Base-by-base conservation (phyloP, 1,139 yeast genomes). In the Debaryomyces coudertii region DNA sequence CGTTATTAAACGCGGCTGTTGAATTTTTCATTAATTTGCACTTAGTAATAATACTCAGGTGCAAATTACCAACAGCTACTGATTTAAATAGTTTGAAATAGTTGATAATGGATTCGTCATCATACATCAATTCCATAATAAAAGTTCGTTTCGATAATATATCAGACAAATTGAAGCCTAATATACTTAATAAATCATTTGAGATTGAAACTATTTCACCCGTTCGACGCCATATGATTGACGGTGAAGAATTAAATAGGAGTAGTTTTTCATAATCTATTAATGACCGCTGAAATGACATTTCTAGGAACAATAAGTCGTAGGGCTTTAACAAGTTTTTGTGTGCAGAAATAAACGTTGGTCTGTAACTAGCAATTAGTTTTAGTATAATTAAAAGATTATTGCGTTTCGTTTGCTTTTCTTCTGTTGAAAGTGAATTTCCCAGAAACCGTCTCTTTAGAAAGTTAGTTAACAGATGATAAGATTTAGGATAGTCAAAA, bases 161-260 rank as follows among this genome's bases (percentile, higher is more conserved):
- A 35, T 79, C 78, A 49, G 70, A 68, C 47, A 73, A 59, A 36
- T 73, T 71, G 56, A 77, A 73, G 1, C 87, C 86, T n/a, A 88
- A 75, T 50, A 86, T 66, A 12, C 83, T 78, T 14, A 83, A 75
- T 55, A 85, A 75, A 55, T 85, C 90, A 50, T 83, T 82, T 6
- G 88, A 82, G 22, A 85, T 77, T 12, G 85, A 85, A 8, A 85
- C 88, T 34, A 86, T 81, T 58, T 86, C 92, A 5, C 92, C 90
- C 0, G 92, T 83, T 38, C 92, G 69, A 56, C 92, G 72, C 92
- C 92, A 86, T 52, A 85, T 84, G 8, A 85, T 81, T 3, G 90
- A 82, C 1, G 92, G 92, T 1, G 86, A 79, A 34, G 83, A 77
- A 45, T 80, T 77, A 52, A 79, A 61, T 22, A 85, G 80, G 29